phyloP scores from a whole-genome alignment of 495 filamentous ascomycete species.

The Penicillium robsamsonii region DNA sequence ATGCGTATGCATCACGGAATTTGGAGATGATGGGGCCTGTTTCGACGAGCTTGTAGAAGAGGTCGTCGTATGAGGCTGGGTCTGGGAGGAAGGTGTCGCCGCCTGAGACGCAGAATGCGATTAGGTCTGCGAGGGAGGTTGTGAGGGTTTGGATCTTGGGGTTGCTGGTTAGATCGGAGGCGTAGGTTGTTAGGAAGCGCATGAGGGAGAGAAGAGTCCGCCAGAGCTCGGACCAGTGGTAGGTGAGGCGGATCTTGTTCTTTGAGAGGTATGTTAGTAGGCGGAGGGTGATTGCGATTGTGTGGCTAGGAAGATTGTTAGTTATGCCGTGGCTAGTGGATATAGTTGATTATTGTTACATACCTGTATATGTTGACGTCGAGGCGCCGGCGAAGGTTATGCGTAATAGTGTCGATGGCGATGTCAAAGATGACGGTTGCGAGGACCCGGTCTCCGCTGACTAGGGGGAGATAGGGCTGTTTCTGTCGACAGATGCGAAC shows the following conservation, averaged over 20 bases:
- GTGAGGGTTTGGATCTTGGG: conserved; percentile 55
- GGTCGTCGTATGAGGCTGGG: conserved; percentile 84
- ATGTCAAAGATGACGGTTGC: conserved; percentile 78
- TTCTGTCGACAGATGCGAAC: conserved; percentile 89
- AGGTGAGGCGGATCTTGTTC: conserved; percentile 70
- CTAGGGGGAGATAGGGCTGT: conserved; percentile 79
- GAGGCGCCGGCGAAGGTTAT: conserved; percentile 83
- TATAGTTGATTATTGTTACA: conserved; percentile 8
- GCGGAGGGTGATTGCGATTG: conserved; percentile 75
- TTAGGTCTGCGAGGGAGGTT: conserved; percentile 67
- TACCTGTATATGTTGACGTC: conserved; percentile 82
- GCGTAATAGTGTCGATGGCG: conserved; percentile 85
- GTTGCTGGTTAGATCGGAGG: conserved; percentile 64
- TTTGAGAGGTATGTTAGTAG: conserved; percentile 79
- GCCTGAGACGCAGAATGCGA: conserved; percentile 79
- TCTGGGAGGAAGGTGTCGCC: conserved; percentile 94
- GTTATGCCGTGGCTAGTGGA: background rate
- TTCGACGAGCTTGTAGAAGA: conserved; percentile 98
- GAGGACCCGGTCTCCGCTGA: conserved; percentile 66
- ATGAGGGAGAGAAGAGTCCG: conserved; percentile 84
- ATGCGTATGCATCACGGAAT: conserved; percentile 72
- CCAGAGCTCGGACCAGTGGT: conserved; percentile 97
- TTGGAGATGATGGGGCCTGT: conserved; percentile 78
- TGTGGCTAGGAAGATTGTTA: conserved; percentile 30
- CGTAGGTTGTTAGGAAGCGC: conserved; percentile 86